Evolutionary conservation across 2,329 filamentous ascomycete genomes (phyloP).

Genomic region (Lachnum nothofagi): DNA sequence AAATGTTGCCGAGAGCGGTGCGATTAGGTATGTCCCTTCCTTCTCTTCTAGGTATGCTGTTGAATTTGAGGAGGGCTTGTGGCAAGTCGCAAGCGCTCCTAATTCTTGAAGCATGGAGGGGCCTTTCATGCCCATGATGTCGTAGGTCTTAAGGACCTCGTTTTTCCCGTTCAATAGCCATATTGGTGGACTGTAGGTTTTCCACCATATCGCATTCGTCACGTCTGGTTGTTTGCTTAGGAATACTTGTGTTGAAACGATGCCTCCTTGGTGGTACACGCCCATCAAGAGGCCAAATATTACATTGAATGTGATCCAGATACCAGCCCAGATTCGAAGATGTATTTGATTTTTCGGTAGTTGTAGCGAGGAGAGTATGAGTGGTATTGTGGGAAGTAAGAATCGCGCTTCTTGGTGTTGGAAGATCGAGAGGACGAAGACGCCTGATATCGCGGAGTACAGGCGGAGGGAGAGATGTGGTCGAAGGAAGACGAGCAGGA

Average conservation of each 20-base stretch:
- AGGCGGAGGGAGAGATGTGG: constrained; percentile 57
- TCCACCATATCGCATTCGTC: constrained; percentile 71
- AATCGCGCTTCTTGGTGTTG: constrained; percentile 79
- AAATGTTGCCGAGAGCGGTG: constrained; percentile 66
- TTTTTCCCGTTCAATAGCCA: constrained; percentile 77
- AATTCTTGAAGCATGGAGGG: constrained; percentile 56
- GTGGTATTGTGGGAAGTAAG: constrained; percentile 66
- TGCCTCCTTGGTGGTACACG: constrained; percentile 74
- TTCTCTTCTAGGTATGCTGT: constrained; percentile 54
- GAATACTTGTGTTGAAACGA: constrained; percentile 71
- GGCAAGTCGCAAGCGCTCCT: constrained; percentile 54
- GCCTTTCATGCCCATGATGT: constrained; percentile 68
- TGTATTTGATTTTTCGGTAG: constrained; percentile 53
- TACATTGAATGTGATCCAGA: constrained; percentile 67
- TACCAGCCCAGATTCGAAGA: constrained; percentile 50
- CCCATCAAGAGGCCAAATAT: constrained; percentile 69
- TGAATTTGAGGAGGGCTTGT: constrained; percentile 52
- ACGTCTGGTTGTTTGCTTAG: constrained; percentile 63
- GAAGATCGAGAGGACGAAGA: constrained; percentile 66
- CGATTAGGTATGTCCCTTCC: constrained; percentile 65
- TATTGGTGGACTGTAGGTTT: constrained; percentile 75
- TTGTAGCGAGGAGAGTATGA: constrained; percentile 69
- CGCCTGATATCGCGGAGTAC: constrained; percentile 68
- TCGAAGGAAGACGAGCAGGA: constrained; percentile 53
- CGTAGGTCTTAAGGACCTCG: constrained; percentile 62